Conservation (phyloP, 495 filamentous ascomycete genomes). For the Cudoniella acicularis region DNA sequence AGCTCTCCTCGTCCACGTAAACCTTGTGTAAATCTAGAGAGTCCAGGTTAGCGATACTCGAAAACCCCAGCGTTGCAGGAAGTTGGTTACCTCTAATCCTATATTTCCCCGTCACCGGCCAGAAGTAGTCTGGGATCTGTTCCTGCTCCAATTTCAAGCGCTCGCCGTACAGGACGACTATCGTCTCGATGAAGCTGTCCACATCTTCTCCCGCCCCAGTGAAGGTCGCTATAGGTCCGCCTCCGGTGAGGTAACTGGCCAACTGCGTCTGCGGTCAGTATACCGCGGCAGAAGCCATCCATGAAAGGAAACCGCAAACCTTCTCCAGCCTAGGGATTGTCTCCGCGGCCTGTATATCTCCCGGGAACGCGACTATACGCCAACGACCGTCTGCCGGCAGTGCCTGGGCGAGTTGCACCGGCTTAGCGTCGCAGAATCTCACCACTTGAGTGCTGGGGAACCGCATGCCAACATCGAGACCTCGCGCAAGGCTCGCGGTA, state of each 20-base stretch:
- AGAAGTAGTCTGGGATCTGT: constrained; percentile 56
- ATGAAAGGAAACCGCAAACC: constrained; percentile 16
- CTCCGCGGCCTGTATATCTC: constrained; percentile 37
- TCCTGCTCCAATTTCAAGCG: constrained; percentile 55
- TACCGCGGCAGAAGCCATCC: not conserved
- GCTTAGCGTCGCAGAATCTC: constrained; percentile 52
- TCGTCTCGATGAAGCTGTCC: constrained; percentile 55
- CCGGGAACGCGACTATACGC: constrained; percentile 58
- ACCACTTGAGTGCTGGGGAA: constrained; percentile 55
- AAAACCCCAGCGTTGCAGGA: not conserved
- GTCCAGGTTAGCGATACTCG: not conserved
- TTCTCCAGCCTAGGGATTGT: constrained; percentile 33
- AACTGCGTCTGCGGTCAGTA: not conserved
- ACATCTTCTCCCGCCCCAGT: constrained; percentile 41
- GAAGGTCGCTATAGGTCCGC: constrained; percentile 15
- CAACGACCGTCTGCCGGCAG: constrained; percentile 53
- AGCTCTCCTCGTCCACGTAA: constrained; percentile 64
- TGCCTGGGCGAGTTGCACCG: constrained; percentile 48
- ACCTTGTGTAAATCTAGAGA: constrained; percentile 55
- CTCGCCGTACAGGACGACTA: constrained; percentile 43
- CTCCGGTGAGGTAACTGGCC: not conserved
- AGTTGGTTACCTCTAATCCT: constrained; percentile 48
- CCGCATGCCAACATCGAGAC: constrained; percentile 52
- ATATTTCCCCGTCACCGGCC: constrained; percentile 55
- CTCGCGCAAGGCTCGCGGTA: constrained; percentile 32